phyloP scores from a whole-genome alignment of 2,329 filamentous ascomycete species.

The Verruconis gallopava region DNA sequence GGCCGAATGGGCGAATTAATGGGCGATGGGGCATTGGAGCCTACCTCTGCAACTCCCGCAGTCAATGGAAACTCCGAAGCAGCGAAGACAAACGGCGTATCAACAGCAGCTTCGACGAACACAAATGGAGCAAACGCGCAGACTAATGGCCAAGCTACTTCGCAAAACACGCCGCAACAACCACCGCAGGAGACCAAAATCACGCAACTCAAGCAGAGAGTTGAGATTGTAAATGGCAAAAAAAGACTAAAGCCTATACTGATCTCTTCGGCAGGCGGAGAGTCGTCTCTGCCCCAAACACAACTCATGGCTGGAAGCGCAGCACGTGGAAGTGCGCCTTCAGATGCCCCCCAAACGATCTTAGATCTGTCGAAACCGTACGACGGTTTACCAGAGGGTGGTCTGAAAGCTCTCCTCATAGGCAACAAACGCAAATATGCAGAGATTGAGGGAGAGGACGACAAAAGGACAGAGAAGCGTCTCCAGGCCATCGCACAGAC shows the following conservation, averaged over 20 bases:
- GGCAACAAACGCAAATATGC: constrained; percentile 85
- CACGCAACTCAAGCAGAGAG: constrained; percentile 70
- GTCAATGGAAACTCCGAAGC: constrained; percentile 33
- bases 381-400: constrained; percentile 82
- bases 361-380: constrained; percentile 89
- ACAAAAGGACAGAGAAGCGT: constrained; percentile 46
- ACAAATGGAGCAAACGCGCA: constrained; percentile 17
- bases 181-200: constrained; percentile 41
- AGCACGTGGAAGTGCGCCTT: constrained; percentile 35
- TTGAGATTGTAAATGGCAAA: constrained; percentile 90
- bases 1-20: constrained; percentile 97
- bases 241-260: constrained; percentile 88
- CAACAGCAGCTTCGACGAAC: constrained; percentile 16
- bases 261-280: constrained; percentile 69
- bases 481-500: constrained; percentile 46
- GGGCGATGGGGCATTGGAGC: constrained; percentile 54
- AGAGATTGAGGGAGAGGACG: constrained; percentile 62
- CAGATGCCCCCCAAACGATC: constrained; percentile 66
- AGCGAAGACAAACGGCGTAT: constrained; percentile 32
- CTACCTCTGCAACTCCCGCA: constrained; percentile 39
- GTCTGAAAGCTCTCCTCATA: constrained; percentile 70
- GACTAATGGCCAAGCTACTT: constrained; percentile 35
- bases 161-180: constrained; percentile 18
- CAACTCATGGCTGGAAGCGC: constrained; percentile 69
- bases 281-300: constrained; percentile 79